Conservation (phyloP, 2,329 filamentous ascomycete species). For the Fusarium sp. region DNA sequence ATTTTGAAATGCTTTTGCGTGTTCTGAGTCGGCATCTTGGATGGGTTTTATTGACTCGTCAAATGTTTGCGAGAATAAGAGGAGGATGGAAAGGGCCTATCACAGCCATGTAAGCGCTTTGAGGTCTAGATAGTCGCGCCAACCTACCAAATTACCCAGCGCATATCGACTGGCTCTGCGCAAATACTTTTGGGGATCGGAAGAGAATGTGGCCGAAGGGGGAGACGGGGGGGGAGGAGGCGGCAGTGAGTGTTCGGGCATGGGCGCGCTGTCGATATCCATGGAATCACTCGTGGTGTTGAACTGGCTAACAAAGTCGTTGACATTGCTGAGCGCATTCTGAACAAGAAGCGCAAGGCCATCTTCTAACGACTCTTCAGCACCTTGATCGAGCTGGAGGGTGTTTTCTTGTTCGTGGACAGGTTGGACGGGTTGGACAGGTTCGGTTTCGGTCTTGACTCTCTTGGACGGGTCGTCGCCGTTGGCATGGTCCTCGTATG, state of each 20-base stretch:
- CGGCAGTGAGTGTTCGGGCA: slow-evolving; percentile 42
- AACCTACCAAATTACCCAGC: slow-evolving; percentile 54
- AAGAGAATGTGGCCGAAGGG: slow-evolving; percentile 46
- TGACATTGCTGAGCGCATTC: slow-evolving; percentile 53
- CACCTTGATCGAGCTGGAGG: slow-evolving; percentile 35
- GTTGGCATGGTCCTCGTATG: slow-evolving; percentile 47
- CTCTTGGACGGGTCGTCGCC: slow-evolving; percentile 48
- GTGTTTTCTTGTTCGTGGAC: slow-evolving; percentile 32
- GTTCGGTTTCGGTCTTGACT: slow-evolving; percentile 44
- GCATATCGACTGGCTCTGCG: slow-evolving; percentile 51
- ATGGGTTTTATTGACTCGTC: slow-evolving; percentile 50
- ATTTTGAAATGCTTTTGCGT: slow-evolving; percentile 46
- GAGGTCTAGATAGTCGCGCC: slow-evolving; percentile 15
- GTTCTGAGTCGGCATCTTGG: slow-evolving; percentile 47
- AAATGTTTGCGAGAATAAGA: slow-evolving; percentile 51
- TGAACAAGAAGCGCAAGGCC: slow-evolving; percentile 52
- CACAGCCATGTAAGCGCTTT: slow-evolving; percentile 25
- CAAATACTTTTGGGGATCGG: slow-evolving; percentile 51
- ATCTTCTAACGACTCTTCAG: slow-evolving; percentile 48
- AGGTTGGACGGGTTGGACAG: slow-evolving; percentile 28
- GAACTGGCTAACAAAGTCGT: slow-evolving; percentile 50
- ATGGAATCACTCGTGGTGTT: slow-evolving; percentile 46
- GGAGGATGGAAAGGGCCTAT: slow-evolving; percentile 52
- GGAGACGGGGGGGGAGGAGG: slow-evolving; percentile 40
- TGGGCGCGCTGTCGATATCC: slow-evolving; percentile 46